These are phyloP conservation scores for Trichoderma afroharzianum DNA, from an alignment of 2,329 filamentous ascomycete species.

Conservation along the genomic window DNA sequence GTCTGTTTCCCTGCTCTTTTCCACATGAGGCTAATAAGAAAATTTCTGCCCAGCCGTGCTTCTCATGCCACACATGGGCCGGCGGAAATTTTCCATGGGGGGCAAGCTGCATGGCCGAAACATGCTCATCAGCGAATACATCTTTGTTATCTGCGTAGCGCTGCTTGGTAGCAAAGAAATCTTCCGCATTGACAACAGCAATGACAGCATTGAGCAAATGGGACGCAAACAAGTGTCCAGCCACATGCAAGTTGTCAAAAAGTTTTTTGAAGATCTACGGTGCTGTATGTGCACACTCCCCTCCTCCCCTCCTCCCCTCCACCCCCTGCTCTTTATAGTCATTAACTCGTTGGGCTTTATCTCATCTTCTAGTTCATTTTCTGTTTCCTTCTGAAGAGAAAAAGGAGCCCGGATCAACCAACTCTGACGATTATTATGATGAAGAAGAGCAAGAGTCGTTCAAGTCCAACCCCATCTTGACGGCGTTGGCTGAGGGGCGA, in stretches of 20 bases:
- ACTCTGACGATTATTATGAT: slow-evolving; percentile 51
- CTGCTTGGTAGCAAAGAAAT: slow-evolving; percentile 41
- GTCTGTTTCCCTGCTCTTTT: neutral
- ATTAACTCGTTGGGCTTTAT: slow-evolving; percentile 3
- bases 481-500: slow-evolving; percentile 54
- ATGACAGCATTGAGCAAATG: slow-evolving; percentile 44
- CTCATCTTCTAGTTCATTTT: slow-evolving; percentile 54
- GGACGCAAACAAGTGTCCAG: slow-evolving; percentile 65
- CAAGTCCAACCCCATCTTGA: slow-evolving; percentile 62
- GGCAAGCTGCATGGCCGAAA: slow-evolving; percentile 64
- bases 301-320: neutral
- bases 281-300: slow-evolving; percentile 50
- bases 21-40: slow-evolving; percentile 23
- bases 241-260: slow-evolving; percentile 68
- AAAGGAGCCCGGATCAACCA: slow-evolving; percentile 57
- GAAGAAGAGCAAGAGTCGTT: slow-evolving; percentile 50
- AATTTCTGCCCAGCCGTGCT: slow-evolving; percentile 50
- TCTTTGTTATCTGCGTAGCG: slow-evolving; percentile 45
- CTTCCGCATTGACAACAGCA: slow-evolving; percentile 42
- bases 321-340: neutral
- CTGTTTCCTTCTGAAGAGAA: slow-evolving; percentile 56
- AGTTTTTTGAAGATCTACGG: slow-evolving; percentile 59
- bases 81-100: slow-evolving; percentile 63
- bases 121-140: slow-evolving; percentile 66
- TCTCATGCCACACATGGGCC: slow-evolving; percentile 62